Evolutionary conservation across 768 basidiomycete genomes (phyloP).

Genomic region (Ramaria sp.): DNA sequence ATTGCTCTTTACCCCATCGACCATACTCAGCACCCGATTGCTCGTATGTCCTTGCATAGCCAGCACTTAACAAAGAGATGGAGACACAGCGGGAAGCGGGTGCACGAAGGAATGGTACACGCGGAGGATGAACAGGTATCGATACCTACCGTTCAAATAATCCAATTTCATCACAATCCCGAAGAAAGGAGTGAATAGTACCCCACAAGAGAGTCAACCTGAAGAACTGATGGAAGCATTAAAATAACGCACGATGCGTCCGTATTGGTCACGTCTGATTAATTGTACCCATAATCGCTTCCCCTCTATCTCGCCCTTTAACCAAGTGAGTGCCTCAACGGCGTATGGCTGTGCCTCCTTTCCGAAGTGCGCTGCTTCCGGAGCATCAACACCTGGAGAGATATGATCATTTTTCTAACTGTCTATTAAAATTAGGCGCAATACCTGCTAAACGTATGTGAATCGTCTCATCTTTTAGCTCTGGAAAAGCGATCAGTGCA

Average conservation of each 20-base stretch:
- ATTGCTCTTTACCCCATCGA: constrained; percentile 48
- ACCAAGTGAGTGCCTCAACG: constrained; percentile 65
- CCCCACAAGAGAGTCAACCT: background rate
- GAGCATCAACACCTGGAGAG: constrained; percentile 64
- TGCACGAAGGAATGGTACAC: constrained; percentile 37
- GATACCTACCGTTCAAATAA: constrained; percentile 42
- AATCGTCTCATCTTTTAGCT: constrained; percentile 69
- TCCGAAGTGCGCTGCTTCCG: constrained; percentile 88
- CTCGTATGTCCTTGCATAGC: constrained; percentile 67
- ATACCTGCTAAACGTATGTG: constrained; percentile 71
- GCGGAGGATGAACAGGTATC: constrained; percentile 42
- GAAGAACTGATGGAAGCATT: background rate
- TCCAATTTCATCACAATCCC: background rate
- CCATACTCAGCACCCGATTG: constrained; percentile 78
- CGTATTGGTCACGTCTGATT: constrained; percentile 71
- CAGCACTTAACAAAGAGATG: constrained; percentile 68
- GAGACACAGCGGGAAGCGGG: constrained; percentile 38
- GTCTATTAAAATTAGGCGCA: background rate
- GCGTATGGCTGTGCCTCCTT: constrained; percentile 65
- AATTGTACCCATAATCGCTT: constrained; percentile 62
- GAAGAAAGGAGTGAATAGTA: background rate
- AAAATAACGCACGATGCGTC: constrained; percentile 51
- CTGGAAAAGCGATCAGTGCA: constrained; percentile 25
- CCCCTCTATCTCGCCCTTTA: constrained; percentile 44
- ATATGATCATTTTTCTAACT: background rate